phyloP scores from a whole-genome alignment of 257 asterid species.

The Nicotiana knightiana region DNA sequence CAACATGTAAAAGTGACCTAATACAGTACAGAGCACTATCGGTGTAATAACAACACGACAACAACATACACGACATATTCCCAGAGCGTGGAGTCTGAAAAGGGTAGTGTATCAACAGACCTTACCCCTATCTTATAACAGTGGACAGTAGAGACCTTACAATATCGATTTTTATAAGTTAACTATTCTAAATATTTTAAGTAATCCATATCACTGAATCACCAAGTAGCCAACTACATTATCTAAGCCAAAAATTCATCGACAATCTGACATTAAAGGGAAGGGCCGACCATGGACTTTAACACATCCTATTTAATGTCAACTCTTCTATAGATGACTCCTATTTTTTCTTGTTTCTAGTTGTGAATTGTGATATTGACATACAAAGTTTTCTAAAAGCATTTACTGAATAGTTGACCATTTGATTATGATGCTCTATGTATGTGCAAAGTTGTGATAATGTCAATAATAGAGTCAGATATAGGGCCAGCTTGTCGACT shows the following conservation, averaged over 20 bases:
- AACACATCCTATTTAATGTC: not conserved
- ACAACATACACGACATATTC: too few relatives aligned
- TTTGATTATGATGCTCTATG: not conserved
- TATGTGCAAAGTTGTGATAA: not conserved
- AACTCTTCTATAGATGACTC: not conserved
- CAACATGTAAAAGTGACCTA: too few relatives aligned
- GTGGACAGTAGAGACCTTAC: too few relatives aligned
- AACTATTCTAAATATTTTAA: not conserved
- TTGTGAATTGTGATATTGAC: not conserved
- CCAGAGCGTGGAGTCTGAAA: too few relatives aligned
- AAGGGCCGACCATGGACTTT: not conserved
- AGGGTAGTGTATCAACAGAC: too few relatives aligned
- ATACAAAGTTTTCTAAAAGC: not conserved
- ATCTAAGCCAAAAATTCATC: not conserved
- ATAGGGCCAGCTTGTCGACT: not conserved
- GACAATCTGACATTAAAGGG: not conserved
- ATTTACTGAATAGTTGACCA: not conserved
- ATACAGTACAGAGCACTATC: too few relatives aligned
- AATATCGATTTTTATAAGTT: too few relatives aligned
- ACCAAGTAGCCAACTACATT: not conserved
- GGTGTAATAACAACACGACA: too few relatives aligned
- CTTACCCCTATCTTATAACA: too few relatives aligned
- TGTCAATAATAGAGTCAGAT: not conserved
- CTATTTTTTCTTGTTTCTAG: not conserved
- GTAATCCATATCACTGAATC: not conserved